A percentile compares a stretch with the other conserved stretches of the same genome.
These are phyloP conservation scores for Kwoniella sp. DNA, from an alignment of 768 basidiomycete genomes.

Conservation along the genomic window DNA sequence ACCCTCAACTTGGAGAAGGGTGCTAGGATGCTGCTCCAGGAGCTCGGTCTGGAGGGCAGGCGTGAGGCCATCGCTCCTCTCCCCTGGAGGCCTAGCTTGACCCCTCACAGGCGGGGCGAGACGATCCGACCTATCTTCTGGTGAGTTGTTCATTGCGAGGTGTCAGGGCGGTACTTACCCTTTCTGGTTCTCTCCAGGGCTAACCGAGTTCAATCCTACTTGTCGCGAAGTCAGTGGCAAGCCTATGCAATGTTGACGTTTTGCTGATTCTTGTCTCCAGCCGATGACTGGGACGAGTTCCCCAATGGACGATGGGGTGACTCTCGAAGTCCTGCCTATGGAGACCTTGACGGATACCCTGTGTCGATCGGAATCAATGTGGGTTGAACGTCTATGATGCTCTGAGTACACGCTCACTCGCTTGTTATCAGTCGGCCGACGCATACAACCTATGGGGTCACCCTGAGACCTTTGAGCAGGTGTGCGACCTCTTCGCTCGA, in stretches of 20 bases:
- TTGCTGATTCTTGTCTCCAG: conserved; percentile 3
- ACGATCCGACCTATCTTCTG: conserved; percentile 97
- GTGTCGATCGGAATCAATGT: conserved; percentile 87
- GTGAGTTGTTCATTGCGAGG: conserved; percentile 10
- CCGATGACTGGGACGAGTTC: conserved; percentile 99
- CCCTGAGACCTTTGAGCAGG: conserved; percentile 35
- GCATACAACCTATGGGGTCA: conserved; percentile 48
- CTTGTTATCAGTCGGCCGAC: conserved; percentile 26
- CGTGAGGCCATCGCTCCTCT: conserved; percentile 84
- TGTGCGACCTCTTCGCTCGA: conserved; percentile 45
- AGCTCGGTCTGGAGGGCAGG: conserved; percentile 62
- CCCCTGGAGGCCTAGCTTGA: conserved; percentile 96
- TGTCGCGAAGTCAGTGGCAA: conserved; percentile 68
- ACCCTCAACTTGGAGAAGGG: conserved; percentile 97
- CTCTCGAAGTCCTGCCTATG: conserved; percentile 93
- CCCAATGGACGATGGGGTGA: conserved; percentile 99
- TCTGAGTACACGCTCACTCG: background rate
- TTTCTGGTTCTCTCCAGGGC: conserved; percentile 54
- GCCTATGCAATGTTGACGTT: background rate
- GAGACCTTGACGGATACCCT: conserved; percentile 95
- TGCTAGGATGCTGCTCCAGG: conserved; percentile 89
- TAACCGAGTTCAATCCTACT: conserved; percentile 88
- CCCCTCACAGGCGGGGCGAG: conserved; percentile 83
- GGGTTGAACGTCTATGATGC: conserved; percentile 22
- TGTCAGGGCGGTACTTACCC: conserved; percentile 1